Base-by-base conservation (phyloP, 2,329 filamentous ascomycete species). In the Diaporthe australafricana region DNA sequence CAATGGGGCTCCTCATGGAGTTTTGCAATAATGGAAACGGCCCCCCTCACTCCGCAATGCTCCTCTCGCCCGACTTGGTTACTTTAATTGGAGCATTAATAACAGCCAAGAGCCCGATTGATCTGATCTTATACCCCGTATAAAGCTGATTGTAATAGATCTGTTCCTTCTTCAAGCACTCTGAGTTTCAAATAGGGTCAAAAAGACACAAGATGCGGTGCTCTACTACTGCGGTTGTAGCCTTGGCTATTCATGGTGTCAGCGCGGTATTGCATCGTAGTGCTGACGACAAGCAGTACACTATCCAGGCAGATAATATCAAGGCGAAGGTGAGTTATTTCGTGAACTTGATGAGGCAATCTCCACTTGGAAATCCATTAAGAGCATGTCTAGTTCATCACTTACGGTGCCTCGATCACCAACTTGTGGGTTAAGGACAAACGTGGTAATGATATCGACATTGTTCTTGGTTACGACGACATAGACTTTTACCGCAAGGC, bases 341-440 rank as follows among this genome's bases (percentile, higher is more conserved):
- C n/a, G 1, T n/a, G 1, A 35, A 20, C 0, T 12, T 32, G 2
- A 14, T 0, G 11, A 38, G 20, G 1, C 1, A 4, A 25, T 11
- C 25, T 25, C 30, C 20, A 12, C 2, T 20, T 38, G n/a, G 1
- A 11, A 8, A 0, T 0, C n/a, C 20, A 20, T 38, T 65, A 25
- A 63, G 2, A 20, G 11, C 1, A 0, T 5, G 11, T 20, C 0
- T 14, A 65, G 60, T 65, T 65, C 3, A 65, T 65, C 30, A 65
- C 60, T 35, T 65, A 65, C 32, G 60, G 89, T 70, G 90, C 90
- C 7, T 87, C 85, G 50, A 83, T 92, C 74, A 87, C 88, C 57
- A 91, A 91, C 77, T 83, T 92, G 27, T 91, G 88, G 79, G 87
- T 92, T 75, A 87, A 87, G 73, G 90, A 91, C 79, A 89, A 89